Evolutionary conservation across 495 filamentous ascomycete genomes (phyloP), one percentile per base, ranked within the genome.

Genomic region (Collariella sp.): DNA sequence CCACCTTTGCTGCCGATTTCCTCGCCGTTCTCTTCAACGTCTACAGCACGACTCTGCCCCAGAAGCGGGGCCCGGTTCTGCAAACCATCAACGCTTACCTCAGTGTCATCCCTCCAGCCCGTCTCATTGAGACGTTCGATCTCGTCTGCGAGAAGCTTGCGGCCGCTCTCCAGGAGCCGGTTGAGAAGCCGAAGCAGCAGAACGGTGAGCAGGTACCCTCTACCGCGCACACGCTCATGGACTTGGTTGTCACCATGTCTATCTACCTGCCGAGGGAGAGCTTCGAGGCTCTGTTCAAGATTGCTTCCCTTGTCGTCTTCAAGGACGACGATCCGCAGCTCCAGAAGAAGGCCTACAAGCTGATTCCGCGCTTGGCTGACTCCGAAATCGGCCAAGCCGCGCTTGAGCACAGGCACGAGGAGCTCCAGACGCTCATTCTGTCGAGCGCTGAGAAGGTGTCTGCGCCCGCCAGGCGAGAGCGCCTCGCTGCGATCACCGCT

Each of bases 321-420:
- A 84, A 82, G 58, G 70, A 80, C 44, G 77, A 83, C 33, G 94
- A 97, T 57, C 86, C 93, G 23, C 91, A 96, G 64, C 76, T 98
- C n/a, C 89, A 97, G 67, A 98, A 98, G 80, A 98, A 98, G 72
- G 91, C 93, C 3, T 98, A 97, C 76, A 96, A 97, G 70, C 76
- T 98, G 45, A 89, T 98, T 50, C 91, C 93, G 7, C 82, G 91
- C 29, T 79, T 98, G 40, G 85, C 87, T 3, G 82, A 86, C 29
- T 91, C 89, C 7, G 77, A 83, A n/a, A 76, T 71, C 24, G 94
- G 94, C 15, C 76, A 74, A 33, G 70, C 71, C 5, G 89, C 90
- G 13, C 77, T 98, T 6, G 60, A 77, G 57, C 82, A 87, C 56
- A 83, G 89, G 50, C 85, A 79, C 54, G 59, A 63, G 0, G 89